These are phyloP conservation scores for Mallotus nudiflorus DNA, from an alignment of 345 rosid species.

Conservation along the genomic window DNA sequence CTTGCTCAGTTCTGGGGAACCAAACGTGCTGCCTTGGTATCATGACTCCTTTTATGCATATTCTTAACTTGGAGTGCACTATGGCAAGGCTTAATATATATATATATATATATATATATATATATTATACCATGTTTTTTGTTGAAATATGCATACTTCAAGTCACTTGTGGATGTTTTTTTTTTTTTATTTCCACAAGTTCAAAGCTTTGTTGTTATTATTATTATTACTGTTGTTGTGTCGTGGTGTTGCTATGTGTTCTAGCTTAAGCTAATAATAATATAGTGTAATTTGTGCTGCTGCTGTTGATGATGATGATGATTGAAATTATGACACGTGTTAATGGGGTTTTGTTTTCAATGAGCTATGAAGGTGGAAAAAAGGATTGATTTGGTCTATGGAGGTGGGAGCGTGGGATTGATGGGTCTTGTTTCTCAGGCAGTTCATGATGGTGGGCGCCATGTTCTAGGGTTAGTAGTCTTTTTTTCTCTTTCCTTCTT, in stretches of 20 bases:
- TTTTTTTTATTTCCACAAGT: conserved; percentile 9
- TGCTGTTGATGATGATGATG: conserved; percentile 14
- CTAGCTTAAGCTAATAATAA: background rate
- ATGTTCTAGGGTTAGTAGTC: conserved; percentile 98
- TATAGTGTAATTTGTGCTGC: background rate
- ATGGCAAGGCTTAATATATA: conserved; percentile 25
- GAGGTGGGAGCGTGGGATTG: conserved; percentile 97
- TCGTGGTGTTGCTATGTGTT: background rate
- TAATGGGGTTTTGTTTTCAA: conserved; percentile 41
- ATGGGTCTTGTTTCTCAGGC: conserved; percentile 99
- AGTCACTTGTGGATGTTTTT: conserved; percentile 6
- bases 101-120: too few relatives aligned
- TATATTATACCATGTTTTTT: too few relatives aligned
- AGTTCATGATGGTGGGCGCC: conserved; percentile 99
- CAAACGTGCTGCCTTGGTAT: conserved; percentile 62
- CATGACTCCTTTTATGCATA: conserved; percentile 44
- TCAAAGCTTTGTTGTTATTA: background rate
- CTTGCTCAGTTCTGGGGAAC: conserved; percentile 34
- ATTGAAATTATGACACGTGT: conserved; percentile 33
- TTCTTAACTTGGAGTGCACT: conserved; percentile 22
- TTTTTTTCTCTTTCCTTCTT: conserved; percentile 27
- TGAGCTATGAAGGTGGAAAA: conserved; percentile 70
- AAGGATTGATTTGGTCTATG: conserved; percentile 93
- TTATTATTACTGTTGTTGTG: conserved; percentile 13
- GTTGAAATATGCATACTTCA: background rate